Evolutionary conservation across 164 flowering plant genomes (phyloP).

Genomic region (Brasenia schreberi): DNA sequence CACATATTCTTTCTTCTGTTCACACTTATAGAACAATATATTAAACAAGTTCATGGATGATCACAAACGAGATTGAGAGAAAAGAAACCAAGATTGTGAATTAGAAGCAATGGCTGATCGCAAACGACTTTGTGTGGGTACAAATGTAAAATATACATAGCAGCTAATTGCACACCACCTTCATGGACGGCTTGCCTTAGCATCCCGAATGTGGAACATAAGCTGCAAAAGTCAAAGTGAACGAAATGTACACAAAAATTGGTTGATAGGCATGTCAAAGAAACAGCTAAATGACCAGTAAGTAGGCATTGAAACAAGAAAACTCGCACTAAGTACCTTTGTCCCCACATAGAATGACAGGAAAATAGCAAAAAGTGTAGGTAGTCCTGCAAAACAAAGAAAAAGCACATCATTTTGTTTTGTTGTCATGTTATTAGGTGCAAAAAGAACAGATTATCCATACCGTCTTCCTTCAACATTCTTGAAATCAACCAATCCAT

Average conservation of each 20-base stretch:
- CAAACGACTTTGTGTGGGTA: not conserved
- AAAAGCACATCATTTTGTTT: slow-evolving; percentile 1
- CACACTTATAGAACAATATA: too few relatives aligned
- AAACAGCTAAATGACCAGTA: not conserved
- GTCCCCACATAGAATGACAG: slow-evolving; percentile 78
- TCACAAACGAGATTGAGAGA: too few relatives aligned
- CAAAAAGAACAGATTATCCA: not conserved
- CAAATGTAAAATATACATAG: not conserved
- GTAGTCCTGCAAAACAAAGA: slow-evolving; percentile 38
- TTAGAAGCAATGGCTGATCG: too few relatives aligned
- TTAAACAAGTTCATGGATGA: too few relatives aligned
- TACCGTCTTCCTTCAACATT: slow-evolving; percentile 65
- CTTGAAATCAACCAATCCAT: slow-evolving; percentile 56
- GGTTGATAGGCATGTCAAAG: not conserved
- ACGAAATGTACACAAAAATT: too few relatives aligned
- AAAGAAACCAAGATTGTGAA: too few relatives aligned
- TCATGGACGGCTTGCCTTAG: slow-evolving; percentile 18
- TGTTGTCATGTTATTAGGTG: not conserved
- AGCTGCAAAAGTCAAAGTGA: slow-evolving; percentile 38
- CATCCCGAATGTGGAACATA: slow-evolving; percentile 67
- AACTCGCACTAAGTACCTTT: slow-evolving; percentile 36
- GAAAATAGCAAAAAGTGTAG: slow-evolving; percentile 56
- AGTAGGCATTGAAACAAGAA: not conserved
- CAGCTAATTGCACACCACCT: not conserved
- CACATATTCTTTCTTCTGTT: too few relatives aligned